Conservation (phyloP, 257 asterid genomes). For the Striga asiatica region DNA sequence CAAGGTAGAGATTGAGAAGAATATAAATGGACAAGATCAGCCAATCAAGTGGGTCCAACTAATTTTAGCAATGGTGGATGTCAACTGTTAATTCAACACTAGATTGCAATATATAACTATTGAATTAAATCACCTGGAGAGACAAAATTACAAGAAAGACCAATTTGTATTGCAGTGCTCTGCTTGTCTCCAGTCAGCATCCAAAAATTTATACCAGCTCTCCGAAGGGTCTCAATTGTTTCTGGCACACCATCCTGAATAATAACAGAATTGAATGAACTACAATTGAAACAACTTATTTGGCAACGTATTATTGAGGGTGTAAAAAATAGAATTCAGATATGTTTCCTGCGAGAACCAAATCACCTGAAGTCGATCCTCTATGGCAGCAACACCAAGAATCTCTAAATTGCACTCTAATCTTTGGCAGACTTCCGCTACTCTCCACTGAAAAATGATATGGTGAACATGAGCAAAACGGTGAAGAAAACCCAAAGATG, state of each 20-base stretch:
- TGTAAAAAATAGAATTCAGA: slow-evolving; percentile 5
- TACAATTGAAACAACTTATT: slow-evolving; percentile 10
- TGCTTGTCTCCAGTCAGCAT: slow-evolving; percentile 99
- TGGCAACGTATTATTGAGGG: slow-evolving; percentile 13
- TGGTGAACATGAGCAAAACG: slow-evolving; percentile 10
- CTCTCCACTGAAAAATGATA: slow-evolving; percentile 64
- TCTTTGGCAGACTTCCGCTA: slow-evolving; percentile 95
- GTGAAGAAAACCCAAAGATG: slow-evolving; percentile 5
- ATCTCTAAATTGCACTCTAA: slow-evolving; percentile 78
- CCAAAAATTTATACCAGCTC: slow-evolving; percentile 97
- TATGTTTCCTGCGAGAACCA: slow-evolving; percentile 16
- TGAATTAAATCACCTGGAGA: slow-evolving; percentile 60
- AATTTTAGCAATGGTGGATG: neutral
- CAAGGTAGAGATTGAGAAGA: slow-evolving; percentile 3
- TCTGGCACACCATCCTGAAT: slow-evolving; percentile 96
- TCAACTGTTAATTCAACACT: slow-evolving; percentile 2
- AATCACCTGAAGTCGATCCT: slow-evolving; percentile 93
- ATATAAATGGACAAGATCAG: neutral
- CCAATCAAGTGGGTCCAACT: neutral
- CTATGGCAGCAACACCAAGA: slow-evolving; percentile 98
- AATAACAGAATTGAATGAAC: slow-evolving; percentile 11
- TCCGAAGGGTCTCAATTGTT: slow-evolving; percentile 79
- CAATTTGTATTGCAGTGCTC: slow-evolving; percentile 92
- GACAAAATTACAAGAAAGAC: slow-evolving; percentile 91
- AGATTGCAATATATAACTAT: slow-evolving; percentile 1